Base-by-base conservation (phyloP, 2,329 filamentous ascomycete genomes). In the Ceratocystis colombiana region DNA sequence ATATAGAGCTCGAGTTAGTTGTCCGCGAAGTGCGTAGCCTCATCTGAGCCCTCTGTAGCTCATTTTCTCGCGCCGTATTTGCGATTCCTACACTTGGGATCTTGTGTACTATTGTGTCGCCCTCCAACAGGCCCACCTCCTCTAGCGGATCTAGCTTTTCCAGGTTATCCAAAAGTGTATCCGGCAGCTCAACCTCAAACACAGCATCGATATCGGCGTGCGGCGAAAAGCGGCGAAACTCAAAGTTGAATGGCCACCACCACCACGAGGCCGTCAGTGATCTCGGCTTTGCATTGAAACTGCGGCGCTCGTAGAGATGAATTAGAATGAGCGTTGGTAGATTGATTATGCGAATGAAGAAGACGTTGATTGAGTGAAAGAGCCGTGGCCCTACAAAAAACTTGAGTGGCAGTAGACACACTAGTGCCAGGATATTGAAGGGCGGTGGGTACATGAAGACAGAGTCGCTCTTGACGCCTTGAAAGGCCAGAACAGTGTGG, bases 311-410 rank as follows among this genome's bases (percentile, higher is more conserved):
- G 71, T 84, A 81, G 37, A 84, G 75, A 5, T 80, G 79, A 61
- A 89, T 83, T 17, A 83, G 71, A 0, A 89, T 74, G 1, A 90
- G 77, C 1, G 86, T 75, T 0, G 86, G 86, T 2, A 81, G 79
- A 72, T 90, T 89, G 68, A 88, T 77, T 0, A 80, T 74, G 5
- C 85, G 80, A 6, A 88, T 82, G 2, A 82, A 77, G 64, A 82
- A 81, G 65, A 89, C 86, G 72, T 90, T 88, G 73, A 88, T 79
- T 70, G 85, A 84, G 76, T 90, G 87, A 70, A 89, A 89, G 76
- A 82, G 83, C 20, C 83, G 79, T 1, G 84, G 80, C 0, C 82
- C 80, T 8, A 87, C 75, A 20, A 85, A 70, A 70, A 85, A 81
- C 70, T 88, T 88, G 30, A 89, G 75, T 0, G 87, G 87, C 0